Evolutionary conservation across 140 eudicot species (phyloP).

Genomic region (Anethum foeniculum): DNA sequence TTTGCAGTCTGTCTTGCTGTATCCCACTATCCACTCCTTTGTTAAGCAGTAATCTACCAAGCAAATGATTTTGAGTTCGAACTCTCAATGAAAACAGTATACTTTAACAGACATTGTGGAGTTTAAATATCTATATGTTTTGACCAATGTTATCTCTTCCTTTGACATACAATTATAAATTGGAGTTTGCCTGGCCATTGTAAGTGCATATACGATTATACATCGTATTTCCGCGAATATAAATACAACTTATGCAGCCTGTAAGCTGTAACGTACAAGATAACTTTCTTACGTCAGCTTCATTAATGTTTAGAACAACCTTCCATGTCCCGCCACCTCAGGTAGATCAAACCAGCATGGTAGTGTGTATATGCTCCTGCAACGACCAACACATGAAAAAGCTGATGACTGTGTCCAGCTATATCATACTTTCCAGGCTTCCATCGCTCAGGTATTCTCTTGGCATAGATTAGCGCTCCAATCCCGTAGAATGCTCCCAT

Average conservation of each 20-base stretch:
- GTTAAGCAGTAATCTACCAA: background rate
- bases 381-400: constrained; percentile 40
- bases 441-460: constrained; percentile 87
- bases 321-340: constrained; percentile 83
- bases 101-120: background rate
- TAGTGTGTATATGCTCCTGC: constrained; percentile 20
- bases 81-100: background rate
- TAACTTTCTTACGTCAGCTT: background rate
- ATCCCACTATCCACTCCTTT: background rate
- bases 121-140: background rate
- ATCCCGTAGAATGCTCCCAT: constrained; percentile 80
- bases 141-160: background rate
- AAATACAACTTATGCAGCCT: background rate
- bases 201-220: background rate
- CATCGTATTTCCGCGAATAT: background rate
- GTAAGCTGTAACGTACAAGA: background rate
- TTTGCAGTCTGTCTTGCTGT: no score
- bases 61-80: background rate
- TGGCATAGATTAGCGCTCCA: constrained; percentile 81
- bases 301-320: constrained; percentile 41
- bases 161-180: background rate
- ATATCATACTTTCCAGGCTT: constrained; percentile 83
- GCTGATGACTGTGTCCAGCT: constrained; percentile 29
- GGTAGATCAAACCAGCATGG: constrained; percentile 64
- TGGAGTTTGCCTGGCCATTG: background rate